These are phyloP conservation scores for Gastrolobium villosum DNA, from an alignment of 306 rosid genomes.

Conservation along the genomic window DNA sequence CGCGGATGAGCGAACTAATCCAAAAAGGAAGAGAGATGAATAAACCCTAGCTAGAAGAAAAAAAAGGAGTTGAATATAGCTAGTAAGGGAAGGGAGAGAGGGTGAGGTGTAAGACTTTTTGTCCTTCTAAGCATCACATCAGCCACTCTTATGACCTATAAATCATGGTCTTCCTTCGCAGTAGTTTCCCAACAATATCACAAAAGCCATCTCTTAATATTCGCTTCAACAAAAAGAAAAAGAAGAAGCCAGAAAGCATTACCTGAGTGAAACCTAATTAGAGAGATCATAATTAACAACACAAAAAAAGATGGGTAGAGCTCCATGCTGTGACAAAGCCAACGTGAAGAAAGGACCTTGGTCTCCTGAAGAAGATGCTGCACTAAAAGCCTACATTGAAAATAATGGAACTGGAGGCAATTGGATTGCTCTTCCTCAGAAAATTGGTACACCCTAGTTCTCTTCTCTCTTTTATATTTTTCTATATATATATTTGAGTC, in stretches of 20 bases:
- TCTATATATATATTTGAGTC: background rate
- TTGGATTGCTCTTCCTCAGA: constrained; percentile 99
- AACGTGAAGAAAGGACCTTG: constrained; percentile 99
- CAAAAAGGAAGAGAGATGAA: constrained; percentile 65
- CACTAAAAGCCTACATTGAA: constrained; percentile 88
- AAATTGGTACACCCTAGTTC: constrained; percentile 79
- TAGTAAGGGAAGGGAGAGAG: constrained; percentile 49
- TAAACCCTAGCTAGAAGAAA: constrained; percentile 57
- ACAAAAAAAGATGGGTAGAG: constrained; percentile 80
- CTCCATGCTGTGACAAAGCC: constrained; percentile 98
- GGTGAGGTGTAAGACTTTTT: constrained; percentile 68
- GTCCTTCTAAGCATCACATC: constrained; percentile 74
- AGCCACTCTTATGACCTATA: constrained; percentile 76
- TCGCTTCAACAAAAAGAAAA: constrained; percentile 19
- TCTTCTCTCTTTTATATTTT: background rate
- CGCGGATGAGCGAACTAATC: constrained; percentile 74
- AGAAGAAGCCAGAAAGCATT: background rate
- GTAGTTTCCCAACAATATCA: constrained; percentile 64
- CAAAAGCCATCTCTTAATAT: constrained; percentile 32
- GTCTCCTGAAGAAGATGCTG: constrained; percentile 96
- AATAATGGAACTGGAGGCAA: constrained; percentile 89
- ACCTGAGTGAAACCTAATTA: background rate
- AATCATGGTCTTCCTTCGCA: constrained; percentile 63
- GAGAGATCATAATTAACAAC: background rate
- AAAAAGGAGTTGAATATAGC: constrained; percentile 50